Conservation (phyloP, 768 basidiomycete genomes). For the Boletus rubescentipes region DNA sequence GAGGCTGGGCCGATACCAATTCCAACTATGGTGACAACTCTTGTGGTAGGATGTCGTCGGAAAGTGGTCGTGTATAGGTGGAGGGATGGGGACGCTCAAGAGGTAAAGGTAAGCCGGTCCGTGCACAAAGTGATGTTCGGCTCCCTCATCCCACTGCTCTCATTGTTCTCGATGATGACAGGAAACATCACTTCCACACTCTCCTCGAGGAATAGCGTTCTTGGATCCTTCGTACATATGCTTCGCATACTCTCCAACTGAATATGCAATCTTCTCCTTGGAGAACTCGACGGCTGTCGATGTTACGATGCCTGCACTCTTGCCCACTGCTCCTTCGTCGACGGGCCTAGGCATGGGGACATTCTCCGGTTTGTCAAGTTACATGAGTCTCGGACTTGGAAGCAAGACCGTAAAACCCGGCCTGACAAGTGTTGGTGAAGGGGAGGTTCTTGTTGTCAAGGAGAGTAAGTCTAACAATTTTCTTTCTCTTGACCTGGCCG, state of each 20-base stretch:
- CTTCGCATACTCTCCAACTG: constrained; percentile 76
- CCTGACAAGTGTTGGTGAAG: constrained; percentile 52
- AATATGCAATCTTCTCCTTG: constrained; percentile 66
- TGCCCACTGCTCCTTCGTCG: constrained; percentile 28
- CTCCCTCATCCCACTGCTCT: neutral
- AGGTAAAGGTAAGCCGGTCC: constrained; percentile 51
- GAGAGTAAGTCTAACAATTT: constrained; percentile 59
- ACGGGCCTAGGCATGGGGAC: constrained; percentile 57
- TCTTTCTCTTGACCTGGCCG: neutral
- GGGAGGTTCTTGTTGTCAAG: constrained; percentile 70
- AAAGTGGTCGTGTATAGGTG: constrained; percentile 84
- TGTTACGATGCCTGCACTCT: constrained; percentile 46
- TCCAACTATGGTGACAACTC: constrained; percentile 67
- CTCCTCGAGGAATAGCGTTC: constrained; percentile 83
- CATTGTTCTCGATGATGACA: too few relatives aligned
- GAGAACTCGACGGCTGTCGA: constrained; percentile 57
- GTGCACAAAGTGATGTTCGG: neutral
- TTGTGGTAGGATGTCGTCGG: constrained; percentile 84
- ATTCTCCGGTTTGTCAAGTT: constrained; percentile 71
- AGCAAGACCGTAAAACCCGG: constrained; percentile 65
- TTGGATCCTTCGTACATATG: constrained; percentile 58
- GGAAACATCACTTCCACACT: constrained; percentile 86
- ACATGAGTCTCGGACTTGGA: constrained; percentile 82
- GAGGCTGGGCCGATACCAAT: constrained; percentile 42
- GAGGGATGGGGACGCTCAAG: constrained; percentile 80